Base-by-base conservation (phyloP, 23 red algal species). In the Gracilaria vermiculophylla region DNA sequence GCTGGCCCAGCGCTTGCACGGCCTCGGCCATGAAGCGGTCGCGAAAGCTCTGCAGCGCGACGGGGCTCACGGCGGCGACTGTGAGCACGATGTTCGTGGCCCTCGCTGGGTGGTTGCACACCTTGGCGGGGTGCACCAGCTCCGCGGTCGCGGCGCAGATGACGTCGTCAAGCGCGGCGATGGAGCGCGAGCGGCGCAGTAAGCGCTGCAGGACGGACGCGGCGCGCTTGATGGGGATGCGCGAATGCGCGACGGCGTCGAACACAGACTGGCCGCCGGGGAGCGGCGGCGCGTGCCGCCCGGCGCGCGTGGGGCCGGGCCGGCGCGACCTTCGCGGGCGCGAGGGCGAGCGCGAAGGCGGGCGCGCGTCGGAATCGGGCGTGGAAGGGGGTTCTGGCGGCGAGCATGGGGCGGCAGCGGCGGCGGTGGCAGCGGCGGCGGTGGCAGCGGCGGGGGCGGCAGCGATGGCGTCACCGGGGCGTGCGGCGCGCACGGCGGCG, bases 221-320 rank as follows among this genome's bases (percentile, higher is more conserved):
- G 73, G 73, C 73, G 52, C 31, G 73, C 39, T 77, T 77, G 73
- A 77, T 47, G 10, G 73, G 32, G 15, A 77, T 28, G 23, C 73
- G 48, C 15, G 3, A 19, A 29, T 57, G 47, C 3, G 45, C 73
- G 1, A 77, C 73, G 41, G 73, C 73, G 25, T n/a, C 73, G 45
- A 77, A 77, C 32, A 77, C 32, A 24, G 15, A 9, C 15, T 55
- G 31, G 20, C 48, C 36, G 20, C 11, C 55, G 29, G 33, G 24
- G 6, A 57, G 45, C 43, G 73, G 47, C 15, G 48, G 73, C 9
- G 42, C 33, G 53, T 47, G 35, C 5, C 29, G n/a, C 43, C 32
- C 55, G 11, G 73, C 8, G 3, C 70, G 35, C 19, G 34, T 9
- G 39, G 23, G 70, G 39, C 6, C 41, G 34, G 23, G 39, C 39